phyloP scores from a whole-genome alignment of 768 basidiomycete species.

The Leccinellum rugosiceps region DNA sequence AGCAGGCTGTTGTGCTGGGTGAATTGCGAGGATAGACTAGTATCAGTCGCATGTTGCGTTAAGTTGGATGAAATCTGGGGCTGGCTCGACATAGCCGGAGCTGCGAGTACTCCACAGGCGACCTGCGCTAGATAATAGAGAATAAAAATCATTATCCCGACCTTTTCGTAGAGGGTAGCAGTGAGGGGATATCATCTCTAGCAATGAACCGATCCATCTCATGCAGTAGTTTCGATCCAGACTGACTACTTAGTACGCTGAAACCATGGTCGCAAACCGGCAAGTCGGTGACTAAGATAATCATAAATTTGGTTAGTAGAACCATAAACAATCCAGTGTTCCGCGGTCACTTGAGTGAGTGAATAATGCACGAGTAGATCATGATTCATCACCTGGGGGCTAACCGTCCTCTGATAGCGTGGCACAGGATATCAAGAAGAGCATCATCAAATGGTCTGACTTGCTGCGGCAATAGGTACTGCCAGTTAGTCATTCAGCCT shows the following conservation, averaged over 20 bases:
- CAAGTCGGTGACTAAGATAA: not conserved
- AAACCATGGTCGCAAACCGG: conserved; percentile 7
- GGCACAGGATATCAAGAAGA: not conserved
- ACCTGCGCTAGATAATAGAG: conserved; percentile 17
- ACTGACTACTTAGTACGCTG: not conserved
- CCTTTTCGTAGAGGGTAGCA: not conserved
- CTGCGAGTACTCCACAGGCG: conserved; percentile 4
- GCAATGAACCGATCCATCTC: not conserved
- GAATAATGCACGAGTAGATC: not conserved
- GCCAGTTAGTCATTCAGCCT: not conserved
- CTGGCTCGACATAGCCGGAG: conserved; percentile 11
- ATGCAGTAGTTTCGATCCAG: conserved; percentile 3
- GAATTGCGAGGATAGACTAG: not conserved
- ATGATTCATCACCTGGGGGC: not conserved
- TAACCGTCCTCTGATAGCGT: not conserved
- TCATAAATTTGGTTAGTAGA: not conserved
- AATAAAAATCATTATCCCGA: conserved; percentile 5
- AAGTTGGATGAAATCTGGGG: not conserved
- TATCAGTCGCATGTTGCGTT: not conserved
- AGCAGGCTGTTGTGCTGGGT: not conserved
- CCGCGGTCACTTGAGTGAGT: not conserved
- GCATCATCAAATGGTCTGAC: not conserved
- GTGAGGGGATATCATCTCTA: not conserved
- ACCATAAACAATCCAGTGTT: not conserved
- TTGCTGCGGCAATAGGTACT: not conserved